Evolutionary conservation across 75 land plant species (phyloP), one percentile per base, ranked within the genome.

Genomic region (Ceratopteris richardii): DNA sequence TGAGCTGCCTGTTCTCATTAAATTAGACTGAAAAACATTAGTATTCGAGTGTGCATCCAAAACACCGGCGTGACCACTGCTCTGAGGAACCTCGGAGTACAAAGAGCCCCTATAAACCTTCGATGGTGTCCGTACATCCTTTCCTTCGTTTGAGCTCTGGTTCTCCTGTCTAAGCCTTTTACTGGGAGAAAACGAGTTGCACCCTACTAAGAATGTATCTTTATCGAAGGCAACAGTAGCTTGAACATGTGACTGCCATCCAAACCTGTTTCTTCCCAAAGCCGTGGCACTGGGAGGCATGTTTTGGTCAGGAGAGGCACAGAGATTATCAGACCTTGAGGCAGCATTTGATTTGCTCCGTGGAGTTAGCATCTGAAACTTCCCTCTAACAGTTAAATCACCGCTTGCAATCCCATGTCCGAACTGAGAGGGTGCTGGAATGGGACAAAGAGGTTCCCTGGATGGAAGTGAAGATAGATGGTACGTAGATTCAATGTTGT

Each of bases 381-480:
- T 75, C 28, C 67, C 28, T 27, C 33, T 37, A 18, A 17, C 17
- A 64, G 36, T 11, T 0, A 53, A n/a, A 13, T 58, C 62, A 27
- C 42, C 40, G 16, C 63, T 63, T 37, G 56, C 60, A 29, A 22
- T 67, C 6, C 52, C 17, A 2, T 51, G 62, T 11, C 74, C 27
- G 20, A 50, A 63, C 39, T 60, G 57, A 9, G 36, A 18, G 0
- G 73, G 80, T 1, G 69, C 80, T 22, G 64, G 80, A 51, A 84
- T 80, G 4, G 78, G 19, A 40, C 40, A 52, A 20, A 84, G 56
- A 11, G 87, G 84, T 29, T 80, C 54, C 37, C 87, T 53, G 0
- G 44, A 31, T n/a, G 69, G 57, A 10, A 19, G 5, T 7, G 26
- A 28, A 19, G 58, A 47, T 0, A 41, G 27, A 23, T 51, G 60